A percentile compares a stretch with the other conserved stretches of the same genome.
phyloP scores from a whole-genome alignment of 2,329 filamentous ascomycete species.

The Delphinella strobiligena region DNA sequence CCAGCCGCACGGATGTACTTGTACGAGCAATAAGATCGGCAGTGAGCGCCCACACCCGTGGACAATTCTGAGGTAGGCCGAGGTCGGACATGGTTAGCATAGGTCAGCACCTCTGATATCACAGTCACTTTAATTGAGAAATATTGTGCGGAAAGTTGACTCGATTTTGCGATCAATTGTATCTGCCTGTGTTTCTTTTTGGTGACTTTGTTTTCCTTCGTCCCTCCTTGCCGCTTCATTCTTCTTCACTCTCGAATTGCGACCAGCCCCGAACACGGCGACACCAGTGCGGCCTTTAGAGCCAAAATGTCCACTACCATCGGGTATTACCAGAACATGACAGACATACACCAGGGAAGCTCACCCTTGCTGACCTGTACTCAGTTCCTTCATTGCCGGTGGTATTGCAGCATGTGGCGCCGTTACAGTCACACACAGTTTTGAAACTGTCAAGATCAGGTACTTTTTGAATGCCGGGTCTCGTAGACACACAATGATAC shows the following conservation, averaged over 20 bases:
- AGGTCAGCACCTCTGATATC: too few relatives aligned
- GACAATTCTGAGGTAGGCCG: too few relatives aligned
- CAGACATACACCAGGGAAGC: not conserved
- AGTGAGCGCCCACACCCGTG: too few relatives aligned
- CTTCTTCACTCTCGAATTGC: not conserved
- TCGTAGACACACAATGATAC: not conserved
- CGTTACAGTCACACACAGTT: conserved; percentile 93
- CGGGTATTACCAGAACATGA: conserved; percentile 22
- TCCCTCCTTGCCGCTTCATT: not conserved
- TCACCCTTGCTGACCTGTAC: conserved; percentile 4
- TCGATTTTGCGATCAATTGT: too few relatives aligned
- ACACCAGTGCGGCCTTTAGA: too few relatives aligned
- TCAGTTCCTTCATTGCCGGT: conserved; percentile 80
- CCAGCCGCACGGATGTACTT: too few relatives aligned
- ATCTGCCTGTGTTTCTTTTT: not conserved
- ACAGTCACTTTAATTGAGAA: too few relatives aligned
- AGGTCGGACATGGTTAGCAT: too few relatives aligned
- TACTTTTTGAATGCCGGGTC: conserved; percentile 34
- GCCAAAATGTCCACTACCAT: conserved; percentile 34
- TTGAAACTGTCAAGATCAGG: conserved; percentile 98
- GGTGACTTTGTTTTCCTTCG: not conserved
- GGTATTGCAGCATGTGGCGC: conserved; percentile 95
- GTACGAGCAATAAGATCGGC: too few relatives aligned
- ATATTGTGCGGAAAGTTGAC: too few relatives aligned
- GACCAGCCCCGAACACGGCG: too few relatives aligned